Percentiles rank a stretch among this genome's conserved stretches.
Conservation (phyloP, 1,139 yeast species). For the Taphrina communis region DNA sequence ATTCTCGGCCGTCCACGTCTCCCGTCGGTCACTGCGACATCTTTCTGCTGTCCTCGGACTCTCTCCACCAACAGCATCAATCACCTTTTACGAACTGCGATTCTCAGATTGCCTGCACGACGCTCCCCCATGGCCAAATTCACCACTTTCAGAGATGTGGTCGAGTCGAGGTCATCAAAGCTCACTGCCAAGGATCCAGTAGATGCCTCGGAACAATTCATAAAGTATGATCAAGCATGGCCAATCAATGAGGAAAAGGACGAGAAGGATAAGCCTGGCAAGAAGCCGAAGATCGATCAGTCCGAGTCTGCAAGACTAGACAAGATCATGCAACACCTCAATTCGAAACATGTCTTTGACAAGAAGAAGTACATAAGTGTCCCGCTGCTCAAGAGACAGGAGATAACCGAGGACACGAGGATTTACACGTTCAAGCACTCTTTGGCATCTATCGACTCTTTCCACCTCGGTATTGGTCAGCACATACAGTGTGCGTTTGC, state of each 20-base stretch:
- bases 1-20: background rate
- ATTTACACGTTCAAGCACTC: slow-evolving; percentile 34
- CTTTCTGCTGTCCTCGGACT: background rate
- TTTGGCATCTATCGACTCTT: slow-evolving; percentile 10
- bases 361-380: slow-evolving; percentile 24
- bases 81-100: background rate
- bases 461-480: slow-evolving; percentile 28
- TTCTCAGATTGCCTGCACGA: background rate
- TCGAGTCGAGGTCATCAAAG: slow-evolving; percentile 8
- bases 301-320: background rate
- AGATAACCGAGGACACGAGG: slow-evolving; percentile 27
- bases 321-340: background rate
- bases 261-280: slow-evolving; percentile 7
- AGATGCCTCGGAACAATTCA: slow-evolving; percentile 18
- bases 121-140: slow-evolving; percentile 4
- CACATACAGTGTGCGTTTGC: slow-evolving; percentile 33
- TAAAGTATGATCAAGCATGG: slow-evolving; percentile 34
- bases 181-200: slow-evolving; percentile 11
- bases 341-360: slow-evolving; percentile 13
- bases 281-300: slow-evolving; percentile 4
- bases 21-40: background rate
- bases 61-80: background rate
- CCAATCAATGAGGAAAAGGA: slow-evolving; percentile 29
- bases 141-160: slow-evolving; percentile 15
- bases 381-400: slow-evolving; percentile 15